Base-by-base conservation (phyloP, 805 yeast genomes). In the Naumovozyma castellii region DNA sequence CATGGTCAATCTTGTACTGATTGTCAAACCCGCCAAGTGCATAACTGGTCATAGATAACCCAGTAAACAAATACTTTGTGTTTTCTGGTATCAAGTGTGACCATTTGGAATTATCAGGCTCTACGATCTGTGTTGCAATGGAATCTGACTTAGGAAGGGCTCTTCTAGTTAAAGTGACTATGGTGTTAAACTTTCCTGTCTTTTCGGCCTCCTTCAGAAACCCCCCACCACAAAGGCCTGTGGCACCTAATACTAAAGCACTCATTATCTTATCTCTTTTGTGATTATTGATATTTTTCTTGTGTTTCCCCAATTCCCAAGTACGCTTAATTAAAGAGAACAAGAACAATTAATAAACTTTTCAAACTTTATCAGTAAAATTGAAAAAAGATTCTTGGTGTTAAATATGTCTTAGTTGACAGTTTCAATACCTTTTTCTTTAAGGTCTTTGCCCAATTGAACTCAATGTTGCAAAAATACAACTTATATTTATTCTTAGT, bases 1-100 rank as follows among this genome's bases (percentile, higher is more conserved):
- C 94, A 48, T 78, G 74, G 53, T 87, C 96, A 48, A 86, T 77
- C 49, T 70, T 68, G 48, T 71, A 68, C 61, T 84, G 90, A 18
- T 75, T 72, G 18, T 73, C 84, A n/a, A 76, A 63, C 1, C 82
- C 69, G 14, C 95, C 94, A 4, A 86, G 95, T 20, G 62, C 69
- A 2, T 72, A 79, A 38, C 73, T 70, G 1, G 94, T 84, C 5
- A 95, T 82, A 4, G 88, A 95, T 47, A 87, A 72, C 0, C 79
- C 77, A 2, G 84, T 74, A 47, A 82, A 73, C 40, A 80, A 66
- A 3, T 66, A 64, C 19, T 71, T 67, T 8, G 68, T 52, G 3
- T 22, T 10, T 18, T 62, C 55, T 22, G 44, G 50, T 46, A 72
- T 61, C 10, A 66, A 40, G 3, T 53, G 55, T 2, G 60, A 57